Conservation (phyloP, 1,284 basidiomycete species). For the Polyporus tsugae region DNA sequence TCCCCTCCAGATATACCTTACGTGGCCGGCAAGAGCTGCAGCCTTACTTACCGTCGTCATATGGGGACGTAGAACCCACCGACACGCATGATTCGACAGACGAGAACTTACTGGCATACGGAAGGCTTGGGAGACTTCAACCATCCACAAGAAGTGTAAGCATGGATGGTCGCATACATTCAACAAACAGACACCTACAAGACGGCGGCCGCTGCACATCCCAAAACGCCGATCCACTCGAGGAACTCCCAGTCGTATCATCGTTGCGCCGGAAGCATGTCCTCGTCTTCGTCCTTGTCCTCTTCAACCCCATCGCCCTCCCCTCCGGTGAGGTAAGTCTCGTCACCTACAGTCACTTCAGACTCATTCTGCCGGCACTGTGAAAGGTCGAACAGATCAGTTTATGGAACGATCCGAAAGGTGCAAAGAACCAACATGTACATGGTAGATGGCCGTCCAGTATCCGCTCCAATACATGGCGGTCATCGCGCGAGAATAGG, state of each 20-base stretch:
- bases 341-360: slow-evolving; percentile 15
- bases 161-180: slow-evolving; percentile 31
- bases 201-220: background rate
- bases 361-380: slow-evolving; percentile 31
- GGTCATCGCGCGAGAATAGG: slow-evolving; percentile 72
- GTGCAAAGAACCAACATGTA: slow-evolving; percentile 38
- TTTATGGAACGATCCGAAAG: background rate
- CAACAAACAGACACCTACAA: slow-evolving; percentile 31
- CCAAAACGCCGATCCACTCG: background rate
- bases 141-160: slow-evolving; percentile 32
- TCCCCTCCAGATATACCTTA: background rate
- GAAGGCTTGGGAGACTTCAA: background rate
- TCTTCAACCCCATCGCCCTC: slow-evolving; percentile 32
- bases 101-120: background rate
- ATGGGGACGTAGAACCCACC: background rate
- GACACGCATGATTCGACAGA: background rate
- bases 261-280: slow-evolving; percentile 40
- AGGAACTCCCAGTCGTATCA: slow-evolving; percentile 12
- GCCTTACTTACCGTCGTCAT: background rate
- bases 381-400: background rate
- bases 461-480: slow-evolving; percentile 88
- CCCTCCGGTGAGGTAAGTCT: slow-evolving; percentile 10
- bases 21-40: too few species aligned
- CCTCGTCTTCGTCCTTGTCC: slow-evolving; percentile 41
- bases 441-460: slow-evolving; percentile 85